Conservation (phyloP, 2,329 filamentous ascomycete species). For the Clarireedia monteithiana region DNA sequence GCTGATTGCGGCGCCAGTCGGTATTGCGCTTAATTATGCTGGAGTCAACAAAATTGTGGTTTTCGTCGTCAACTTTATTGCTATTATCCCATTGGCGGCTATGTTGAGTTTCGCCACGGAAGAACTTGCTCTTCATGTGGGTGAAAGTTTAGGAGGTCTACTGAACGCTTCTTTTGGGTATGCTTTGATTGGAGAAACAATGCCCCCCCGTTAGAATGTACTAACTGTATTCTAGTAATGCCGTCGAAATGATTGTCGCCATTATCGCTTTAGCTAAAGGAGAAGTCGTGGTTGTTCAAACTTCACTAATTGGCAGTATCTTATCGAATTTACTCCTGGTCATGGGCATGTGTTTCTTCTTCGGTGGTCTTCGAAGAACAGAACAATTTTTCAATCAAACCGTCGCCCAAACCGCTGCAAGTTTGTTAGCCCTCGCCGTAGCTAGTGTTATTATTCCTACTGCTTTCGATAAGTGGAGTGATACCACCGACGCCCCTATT, state of each 20-base stretch:
- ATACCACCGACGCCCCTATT: constrained; percentile 37
- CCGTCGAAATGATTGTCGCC: constrained; percentile 82
- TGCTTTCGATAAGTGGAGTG: constrained; percentile 60
- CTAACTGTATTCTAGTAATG: constrained; percentile 48
- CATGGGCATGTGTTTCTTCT: constrained; percentile 88
- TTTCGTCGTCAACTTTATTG: constrained; percentile 89
- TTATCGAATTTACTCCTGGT: constrained; percentile 85
- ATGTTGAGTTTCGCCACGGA: constrained; percentile 86
- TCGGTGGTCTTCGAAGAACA: constrained; percentile 57
- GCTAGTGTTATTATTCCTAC: constrained; percentile 83
- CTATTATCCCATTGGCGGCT: constrained; percentile 82
- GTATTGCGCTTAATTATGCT: constrained; percentile 67
- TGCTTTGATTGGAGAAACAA: constrained; percentile 20
- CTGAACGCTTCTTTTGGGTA: constrained; percentile 86
- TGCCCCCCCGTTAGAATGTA: constrained; percentile 10
- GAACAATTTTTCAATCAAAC: constrained; percentile 91
- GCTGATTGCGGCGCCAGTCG: constrained; percentile 68
- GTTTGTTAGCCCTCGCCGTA: constrained; percentile 61
- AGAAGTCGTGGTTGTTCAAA: constrained; percentile 74
- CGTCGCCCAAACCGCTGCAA: constrained; percentile 79
- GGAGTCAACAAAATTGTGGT: constrained; percentile 51
- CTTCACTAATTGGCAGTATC: constrained; percentile 85
- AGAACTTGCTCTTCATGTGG: constrained; percentile 73
- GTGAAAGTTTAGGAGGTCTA: constrained; percentile 80
- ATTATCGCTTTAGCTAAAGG: constrained; percentile 70